Percentiles rank a stretch among this genome's conserved stretches.
phyloP scores from a whole-genome alignment of 129 eudicot species.

The Glebionis coronaria region DNA sequence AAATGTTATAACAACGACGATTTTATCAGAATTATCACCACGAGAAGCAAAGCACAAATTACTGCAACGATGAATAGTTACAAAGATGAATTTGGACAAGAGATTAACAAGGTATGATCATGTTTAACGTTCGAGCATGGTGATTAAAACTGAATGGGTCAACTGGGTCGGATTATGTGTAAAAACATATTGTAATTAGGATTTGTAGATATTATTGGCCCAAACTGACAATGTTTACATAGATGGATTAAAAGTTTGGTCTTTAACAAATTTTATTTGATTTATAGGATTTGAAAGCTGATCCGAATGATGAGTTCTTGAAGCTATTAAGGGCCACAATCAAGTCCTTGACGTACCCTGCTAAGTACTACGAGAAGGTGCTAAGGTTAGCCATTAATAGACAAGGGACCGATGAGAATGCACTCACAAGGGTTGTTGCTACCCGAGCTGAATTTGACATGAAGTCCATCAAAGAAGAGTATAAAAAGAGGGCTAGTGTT shows the following conservation, averaged over 20 bases:
- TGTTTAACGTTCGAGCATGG: neutral
- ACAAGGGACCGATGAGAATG: constrained; percentile 73
- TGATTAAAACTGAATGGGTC: neutral
- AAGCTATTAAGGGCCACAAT: constrained; percentile 48
- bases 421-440: constrained; percentile 69
- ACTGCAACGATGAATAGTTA: constrained; percentile 84
- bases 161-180: too few relatives aligned
- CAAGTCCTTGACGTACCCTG: constrained; percentile 57
- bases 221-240: neutral
- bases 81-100: constrained; percentile 69
- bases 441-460: constrained; percentile 87
- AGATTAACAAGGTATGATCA: constrained; percentile 54
- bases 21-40: constrained; percentile 61
- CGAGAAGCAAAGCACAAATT: constrained; percentile 86
- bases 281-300: constrained; percentile 51
- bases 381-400: constrained; percentile 57
- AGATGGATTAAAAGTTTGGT: neutral
- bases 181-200: too few relatives aligned
- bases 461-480: constrained; percentile 68
- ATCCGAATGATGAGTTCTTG: constrained; percentile 65
- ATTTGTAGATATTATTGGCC: too few relatives aligned
- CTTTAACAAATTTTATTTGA: constrained; percentile 2
- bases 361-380: constrained; percentile 72
- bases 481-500: constrained; percentile 53
- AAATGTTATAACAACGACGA: constrained; percentile 64